These are phyloP conservation scores for Hsuehochloa calcarea DNA, from an alignment of 176 grass and related monocot genomes.

Conservation along the genomic window DNA sequence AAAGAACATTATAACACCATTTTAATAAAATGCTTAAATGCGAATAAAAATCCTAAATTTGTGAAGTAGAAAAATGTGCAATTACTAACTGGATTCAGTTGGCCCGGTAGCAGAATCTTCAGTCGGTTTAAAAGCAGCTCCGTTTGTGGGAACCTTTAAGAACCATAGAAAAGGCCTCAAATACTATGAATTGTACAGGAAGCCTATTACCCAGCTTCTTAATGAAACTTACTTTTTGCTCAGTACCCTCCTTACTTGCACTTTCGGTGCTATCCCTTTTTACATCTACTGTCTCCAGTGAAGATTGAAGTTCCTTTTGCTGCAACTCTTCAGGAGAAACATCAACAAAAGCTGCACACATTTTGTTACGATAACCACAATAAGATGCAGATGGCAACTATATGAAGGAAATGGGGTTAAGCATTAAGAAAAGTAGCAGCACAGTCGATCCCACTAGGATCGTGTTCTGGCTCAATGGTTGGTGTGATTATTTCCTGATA, in stretches of 20 bases:
- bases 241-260: slow-evolving; percentile 44
- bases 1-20: slow-evolving; percentile 20
- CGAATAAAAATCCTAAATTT: slow-evolving; percentile 11
- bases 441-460: background rate
- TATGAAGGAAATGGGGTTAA: slow-evolving; percentile 13
- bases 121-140: slow-evolving; percentile 60
- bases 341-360: slow-evolving; percentile 89
- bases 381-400: slow-evolving; percentile 29
- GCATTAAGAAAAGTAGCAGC: background rate
- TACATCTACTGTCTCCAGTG: slow-evolving; percentile 50
- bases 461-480: background rate
- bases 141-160: slow-evolving; percentile 73
- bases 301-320: slow-evolving; percentile 65
- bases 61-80: background rate
- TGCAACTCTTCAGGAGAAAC: slow-evolving; percentile 80
- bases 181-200: background rate
- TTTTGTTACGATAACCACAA: background rate
- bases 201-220: slow-evolving; percentile 18
- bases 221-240: slow-evolving; percentile 52
- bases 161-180: slow-evolving; percentile 23
- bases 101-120: slow-evolving; percentile 47
- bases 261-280: slow-evolving; percentile 37
- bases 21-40: slow-evolving; percentile 16
- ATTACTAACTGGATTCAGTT: slow-evolving; percentile 62
- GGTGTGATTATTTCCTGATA: slow-evolving; percentile 22